Base-by-base conservation (phyloP, 257 asterid genomes). In the Oldenlandia corymbosa region DNA sequence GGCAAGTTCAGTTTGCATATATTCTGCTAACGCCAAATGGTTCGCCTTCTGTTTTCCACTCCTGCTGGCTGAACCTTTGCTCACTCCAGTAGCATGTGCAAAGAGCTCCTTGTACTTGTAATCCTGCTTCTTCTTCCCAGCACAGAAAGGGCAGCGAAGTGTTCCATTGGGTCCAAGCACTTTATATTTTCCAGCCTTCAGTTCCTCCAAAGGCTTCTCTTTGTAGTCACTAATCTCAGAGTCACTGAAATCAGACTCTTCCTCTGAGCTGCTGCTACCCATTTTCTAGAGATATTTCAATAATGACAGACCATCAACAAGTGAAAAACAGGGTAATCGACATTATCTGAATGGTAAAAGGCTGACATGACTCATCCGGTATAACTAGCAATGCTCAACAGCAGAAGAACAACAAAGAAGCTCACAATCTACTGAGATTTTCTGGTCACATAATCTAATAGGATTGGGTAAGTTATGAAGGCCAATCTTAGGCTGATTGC, bases 81-180 rank as follows among this genome's bases (percentile, higher is more conserved):
- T 80, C n/a, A 73, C 93, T 74, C 97, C 96, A 46, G 84, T 74
- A 28, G 96, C 99, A 74, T 89, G 99, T 52, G 81, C 88, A 71
- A 71, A 71, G 45, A 93, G 97, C 64, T 93, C 97, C 72, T 85
- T 81, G 78, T 78, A 85, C 83, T 81, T 82, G 71, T 87, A 93
- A 72, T 83, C 97, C 47, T 93, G 99, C 58, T 93, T 93, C 78
- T 90, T 93, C 83, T 88, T 90, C 16, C 96, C 97, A 32, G 95
- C 96, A 70, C 97, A 93, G 52, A 89, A 93, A 42, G 99, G 99
- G 71, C 99, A 93, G 58, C 96, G 81, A 47, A 93, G 81, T 72
- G 81, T 49, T 54, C 95, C 87, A 61, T 93, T 89, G 26, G 95
- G 90, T 24, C 90, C 90, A 80, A 80, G 89, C 14, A 93, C 91